These are phyloP conservation scores for Paraphoma sp. DNA, from an alignment of 2,329 filamentous ascomycete species.

Conservation along the genomic window DNA sequence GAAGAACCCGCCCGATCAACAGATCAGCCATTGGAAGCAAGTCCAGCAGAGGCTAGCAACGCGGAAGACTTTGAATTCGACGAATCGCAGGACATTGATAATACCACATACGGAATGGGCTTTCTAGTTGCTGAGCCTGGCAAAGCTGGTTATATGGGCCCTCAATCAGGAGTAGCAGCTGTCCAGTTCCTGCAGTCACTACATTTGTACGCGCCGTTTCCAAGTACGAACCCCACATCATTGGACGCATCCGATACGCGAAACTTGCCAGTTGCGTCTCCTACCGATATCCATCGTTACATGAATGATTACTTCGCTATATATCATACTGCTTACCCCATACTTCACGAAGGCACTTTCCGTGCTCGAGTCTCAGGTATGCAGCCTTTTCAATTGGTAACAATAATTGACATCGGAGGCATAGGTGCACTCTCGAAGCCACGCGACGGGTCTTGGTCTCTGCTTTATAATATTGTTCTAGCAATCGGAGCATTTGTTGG, in stretches of 20 bases:
- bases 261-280: neutral
- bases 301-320: slow-evolving; percentile 55
- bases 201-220: neutral
- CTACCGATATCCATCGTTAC: neutral
- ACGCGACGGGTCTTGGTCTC: slow-evolving; percentile 54
- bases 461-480: slow-evolving; percentile 48
- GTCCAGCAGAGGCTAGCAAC: slow-evolving; percentile 11
- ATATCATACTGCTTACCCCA: slow-evolving; percentile 56
- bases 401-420: slow-evolving; percentile 15
- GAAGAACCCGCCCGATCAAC: slow-evolving; percentile 21
- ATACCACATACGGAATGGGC: slow-evolving; percentile 8
- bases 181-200: slow-evolving; percentile 4
- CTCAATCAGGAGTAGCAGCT: slow-evolving; percentile 29
- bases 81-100: slow-evolving; percentile 6
- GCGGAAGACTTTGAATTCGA: slow-evolving; percentile 7
- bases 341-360: slow-evolving; percentile 57
- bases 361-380: slow-evolving; percentile 53
- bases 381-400: slow-evolving; percentile 49
- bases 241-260: neutral
- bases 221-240: neutral
- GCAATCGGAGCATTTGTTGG: slow-evolving; percentile 55
- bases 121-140: slow-evolving; percentile 16
- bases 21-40: slow-evolving; percentile 23
- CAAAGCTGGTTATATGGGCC: slow-evolving; percentile 40
- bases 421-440: slow-evolving; percentile 25